phyloP scores from a whole-genome alignment of 2,329 filamentous ascomycete genomes.

The Ophiosphaerella korrae region DNA sequence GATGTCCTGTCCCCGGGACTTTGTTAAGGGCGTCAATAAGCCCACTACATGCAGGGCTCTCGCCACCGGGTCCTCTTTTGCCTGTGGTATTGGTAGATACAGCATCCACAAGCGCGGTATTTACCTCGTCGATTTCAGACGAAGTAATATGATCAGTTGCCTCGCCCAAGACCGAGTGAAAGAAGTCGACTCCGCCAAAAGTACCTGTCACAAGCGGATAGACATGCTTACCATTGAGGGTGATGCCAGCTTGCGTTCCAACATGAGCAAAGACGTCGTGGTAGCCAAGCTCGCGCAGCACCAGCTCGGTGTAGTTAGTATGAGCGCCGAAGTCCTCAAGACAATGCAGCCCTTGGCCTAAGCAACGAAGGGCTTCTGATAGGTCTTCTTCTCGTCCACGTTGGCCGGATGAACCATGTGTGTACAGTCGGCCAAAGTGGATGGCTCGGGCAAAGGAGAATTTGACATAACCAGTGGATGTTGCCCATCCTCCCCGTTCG shows the following conservation, averaged over 20 bases:
- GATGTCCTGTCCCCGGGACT: slow-evolving; percentile 64
- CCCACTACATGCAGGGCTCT: slow-evolving; percentile 38
- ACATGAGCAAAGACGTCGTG: slow-evolving; percentile 59
- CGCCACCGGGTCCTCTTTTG: slow-evolving; percentile 38
- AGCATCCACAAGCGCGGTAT: slow-evolving; percentile 51
- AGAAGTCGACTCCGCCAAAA: slow-evolving; percentile 59
- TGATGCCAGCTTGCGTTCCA: slow-evolving; percentile 52
- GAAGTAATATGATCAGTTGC: slow-evolving; percentile 57
- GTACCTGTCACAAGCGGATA: slow-evolving; percentile 61
- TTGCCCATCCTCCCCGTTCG: slow-evolving; percentile 84
- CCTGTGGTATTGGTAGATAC: slow-evolving; percentile 29
- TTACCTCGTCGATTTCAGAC: slow-evolving; percentile 54
- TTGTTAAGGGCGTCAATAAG: slow-evolving; percentile 75
- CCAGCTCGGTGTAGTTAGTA: slow-evolving; percentile 61
- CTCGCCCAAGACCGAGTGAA: slow-evolving; percentile 57
- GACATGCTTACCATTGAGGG: slow-evolving; percentile 54
- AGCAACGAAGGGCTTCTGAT: slow-evolving; percentile 55
- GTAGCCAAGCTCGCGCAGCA: slow-evolving; percentile 57
- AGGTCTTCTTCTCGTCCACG: slow-evolving; percentile 52
- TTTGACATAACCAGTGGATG: slow-evolving; percentile 79
- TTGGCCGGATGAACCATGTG: slow-evolving; percentile 49
- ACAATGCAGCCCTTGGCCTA: slow-evolving; percentile 60
- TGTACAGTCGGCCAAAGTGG: slow-evolving; percentile 56
- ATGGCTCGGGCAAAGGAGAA: slow-evolving; percentile 56
- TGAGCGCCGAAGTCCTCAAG: slow-evolving; percentile 62